A percentile compares a stretch with the other conserved stretches of the same genome.
phyloP scores from a whole-genome alignment of 306 rosid species.

The Prunus mume region DNA sequence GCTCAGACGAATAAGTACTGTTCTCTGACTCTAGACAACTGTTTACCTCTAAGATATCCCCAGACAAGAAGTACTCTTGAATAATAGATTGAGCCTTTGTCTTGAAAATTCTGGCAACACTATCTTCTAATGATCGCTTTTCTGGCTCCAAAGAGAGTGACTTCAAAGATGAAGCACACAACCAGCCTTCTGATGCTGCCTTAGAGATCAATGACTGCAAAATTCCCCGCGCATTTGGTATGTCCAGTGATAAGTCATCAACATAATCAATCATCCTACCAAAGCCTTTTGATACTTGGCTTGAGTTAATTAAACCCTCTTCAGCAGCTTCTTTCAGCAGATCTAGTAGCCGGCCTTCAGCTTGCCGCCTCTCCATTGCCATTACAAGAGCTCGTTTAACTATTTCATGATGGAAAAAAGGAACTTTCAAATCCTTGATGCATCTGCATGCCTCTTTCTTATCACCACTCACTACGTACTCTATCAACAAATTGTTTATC shows the following conservation, averaged over 20 bases:
- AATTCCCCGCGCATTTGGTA: constrained; percentile 55
- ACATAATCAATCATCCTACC: constrained; percentile 53
- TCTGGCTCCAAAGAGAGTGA: constrained; percentile 43
- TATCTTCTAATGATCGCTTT: constrained; percentile 37
- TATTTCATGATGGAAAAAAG: constrained; percentile 67
- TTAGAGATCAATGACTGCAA: constrained; percentile 49
- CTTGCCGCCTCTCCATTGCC: constrained; percentile 69
- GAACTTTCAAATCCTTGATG: constrained; percentile 67
- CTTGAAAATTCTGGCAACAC: constrained; percentile 52
- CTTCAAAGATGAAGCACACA: constrained; percentile 63
- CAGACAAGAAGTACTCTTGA: constrained; percentile 69
- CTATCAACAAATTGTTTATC: constrained; percentile 55
- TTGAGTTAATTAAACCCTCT: constrained; percentile 67
- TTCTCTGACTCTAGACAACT: constrained; percentile 54
- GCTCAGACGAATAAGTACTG: constrained; percentile 27
- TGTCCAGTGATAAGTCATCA: constrained; percentile 70
- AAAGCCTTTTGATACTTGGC: constrained; percentile 68
- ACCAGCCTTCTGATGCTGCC: constrained; percentile 82
- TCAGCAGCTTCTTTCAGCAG: constrained; percentile 61
- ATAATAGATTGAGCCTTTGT: constrained; percentile 51
- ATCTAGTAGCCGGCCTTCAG: constrained; percentile 53
- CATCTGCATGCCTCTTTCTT: constrained; percentile 71
- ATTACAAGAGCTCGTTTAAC: constrained; percentile 66
- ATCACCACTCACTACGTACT: constrained; percentile 65
- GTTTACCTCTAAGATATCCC: constrained; percentile 52